Base-by-base conservation (phyloP, 768 basidiomycete genomes). In the Astraeus odoratus region DNA sequence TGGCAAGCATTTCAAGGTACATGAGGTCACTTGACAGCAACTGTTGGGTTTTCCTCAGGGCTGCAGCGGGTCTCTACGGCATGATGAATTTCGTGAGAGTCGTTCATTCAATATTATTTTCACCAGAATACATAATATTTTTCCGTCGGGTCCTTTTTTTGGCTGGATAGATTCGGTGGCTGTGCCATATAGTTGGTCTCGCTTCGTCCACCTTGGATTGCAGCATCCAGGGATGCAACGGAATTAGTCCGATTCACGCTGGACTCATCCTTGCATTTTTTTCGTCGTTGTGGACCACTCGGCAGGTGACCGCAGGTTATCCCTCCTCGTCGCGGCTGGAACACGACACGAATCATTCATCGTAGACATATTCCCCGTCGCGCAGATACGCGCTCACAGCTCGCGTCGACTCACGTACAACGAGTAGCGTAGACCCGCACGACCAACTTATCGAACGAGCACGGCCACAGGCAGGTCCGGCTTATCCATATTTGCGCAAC, bases 291-390 rank as follows among this genome's bases (percentile, higher is more conserved):
- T n/a, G n/a, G n/a, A n/a, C n/a, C n/a, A n/a, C n/a, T n/a, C n/a
- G 30, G 46, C 46, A 46, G 45, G 45, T 25, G 15, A 46, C 39
- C 45, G 38, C 44, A 39, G 39, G 46, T 40, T 16, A n/a, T 39
- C 23, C 12, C 18, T 33, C n/a, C 25, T 41, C 33, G 46, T 47
- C 46, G 46, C 46, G 46, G 46, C 46, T 47, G 46, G 46, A 39
- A 42, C 46, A 47, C 46, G 46, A 41, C 46, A 29, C 19, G 13
- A 24, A 33, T 18, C 35, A 8, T 16, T 33, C 19, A 24, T 13
- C 37, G 33, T 19, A 16, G 19, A 12, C 40, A 42, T 5, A 24
- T 33, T 8, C 20, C 12, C 20, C 46, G 46, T 42, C 20, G 39
- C 43, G 16, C 18, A 15, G 13, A 10, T 13, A 6, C 18, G 18